A percentile compares a stretch with the other conserved stretches of the same genome.
Conservation (phyloP, 805 yeast genomes). For the Starmera dryadoides region DNA sequence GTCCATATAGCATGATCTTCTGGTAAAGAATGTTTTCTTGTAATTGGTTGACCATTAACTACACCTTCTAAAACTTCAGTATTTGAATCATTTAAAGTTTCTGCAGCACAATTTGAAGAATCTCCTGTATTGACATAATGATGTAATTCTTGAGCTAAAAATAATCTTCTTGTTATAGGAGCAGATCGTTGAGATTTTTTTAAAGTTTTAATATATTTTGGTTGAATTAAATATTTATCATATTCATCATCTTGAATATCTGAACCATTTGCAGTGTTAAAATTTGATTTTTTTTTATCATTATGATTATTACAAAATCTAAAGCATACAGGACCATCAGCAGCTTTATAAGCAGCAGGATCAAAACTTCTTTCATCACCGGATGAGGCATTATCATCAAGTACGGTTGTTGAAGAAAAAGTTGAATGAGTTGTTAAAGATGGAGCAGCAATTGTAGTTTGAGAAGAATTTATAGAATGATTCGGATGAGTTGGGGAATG, state of each 20-base stretch:
- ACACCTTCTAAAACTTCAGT: background rate
- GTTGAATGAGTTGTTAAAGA: too few relatives aligned
- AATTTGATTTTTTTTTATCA: background rate
- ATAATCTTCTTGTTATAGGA: constrained; percentile 41
- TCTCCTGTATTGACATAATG: too few relatives aligned
- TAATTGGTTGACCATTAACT: constrained; percentile 8
- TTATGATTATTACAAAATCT: background rate
- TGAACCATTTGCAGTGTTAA: background rate
- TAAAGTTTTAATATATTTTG: constrained; percentile 47
- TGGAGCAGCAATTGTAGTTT: too few relatives aligned
- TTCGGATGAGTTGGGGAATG: too few relatives aligned
- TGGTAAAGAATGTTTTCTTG: background rate
- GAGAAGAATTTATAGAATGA: too few relatives aligned
- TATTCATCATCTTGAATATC: constrained; percentile 24
- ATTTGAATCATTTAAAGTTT: background rate
- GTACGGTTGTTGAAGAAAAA: background rate
- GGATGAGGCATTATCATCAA: background rate
- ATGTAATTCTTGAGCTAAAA: constrained; percentile 59
- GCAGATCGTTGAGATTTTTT: constrained; percentile 40
- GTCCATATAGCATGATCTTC: constrained; percentile 52
- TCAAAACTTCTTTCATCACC: constrained; percentile 6
- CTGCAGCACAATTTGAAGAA: too few relatives aligned
- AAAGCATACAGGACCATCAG: constrained; percentile 11
- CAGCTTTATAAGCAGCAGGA: constrained; percentile 9
- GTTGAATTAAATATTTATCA: constrained; percentile 36